phyloP scores from a whole-genome alignment of 2,329 filamentous ascomycete species.

The Alternaria dauci region DNA sequence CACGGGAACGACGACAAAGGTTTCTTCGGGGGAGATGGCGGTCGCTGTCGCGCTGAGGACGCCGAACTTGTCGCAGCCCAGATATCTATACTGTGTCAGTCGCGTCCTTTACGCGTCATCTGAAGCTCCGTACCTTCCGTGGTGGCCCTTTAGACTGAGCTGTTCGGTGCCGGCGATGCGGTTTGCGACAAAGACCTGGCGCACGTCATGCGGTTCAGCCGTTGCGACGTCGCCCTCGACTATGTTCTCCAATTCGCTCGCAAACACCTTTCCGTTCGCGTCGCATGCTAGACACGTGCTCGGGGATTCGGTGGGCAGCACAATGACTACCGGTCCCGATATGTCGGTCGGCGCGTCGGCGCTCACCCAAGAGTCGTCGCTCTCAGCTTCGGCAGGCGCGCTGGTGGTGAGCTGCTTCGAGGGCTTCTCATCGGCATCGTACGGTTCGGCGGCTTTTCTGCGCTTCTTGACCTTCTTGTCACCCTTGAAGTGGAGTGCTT shows the following conservation, averaged over 20 bases:
- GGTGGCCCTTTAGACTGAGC: slow-evolving; percentile 87
- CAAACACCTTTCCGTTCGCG: slow-evolving; percentile 84
- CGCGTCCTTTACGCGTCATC: background rate
- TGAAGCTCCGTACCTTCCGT: slow-evolving; percentile 70
- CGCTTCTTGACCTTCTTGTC: slow-evolving; percentile 95
- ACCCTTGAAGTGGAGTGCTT: slow-evolving; percentile 93
- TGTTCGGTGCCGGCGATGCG: slow-evolving; percentile 81
- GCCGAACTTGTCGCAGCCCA: slow-evolving; percentile 86
- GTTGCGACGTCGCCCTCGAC: slow-evolving; percentile 82
- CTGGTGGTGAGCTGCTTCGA: slow-evolving; percentile 49
- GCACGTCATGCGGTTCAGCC: slow-evolving; percentile 92
- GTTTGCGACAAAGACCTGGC: slow-evolving; percentile 94
- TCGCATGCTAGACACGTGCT: slow-evolving; percentile 81
- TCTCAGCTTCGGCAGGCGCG: slow-evolving; percentile 57
- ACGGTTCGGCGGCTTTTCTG: slow-evolving; percentile 71
- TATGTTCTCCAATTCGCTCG: slow-evolving; percentile 83
- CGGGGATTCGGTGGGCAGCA: slow-evolving; percentile 77
- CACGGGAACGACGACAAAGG: slow-evolving; percentile 71
- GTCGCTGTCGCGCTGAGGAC: slow-evolving; percentile 78
- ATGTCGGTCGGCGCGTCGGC: slow-evolving; percentile 79
- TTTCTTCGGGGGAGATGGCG: slow-evolving; percentile 84
- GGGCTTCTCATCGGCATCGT: slow-evolving; percentile 49
- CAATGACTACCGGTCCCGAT: slow-evolving; percentile 81
- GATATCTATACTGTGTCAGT: slow-evolving; percentile 65
- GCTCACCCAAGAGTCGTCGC: slow-evolving; percentile 91